Conservation (phyloP, 192 early-diverging fungal genomes). For the Coemansia reversa region DNA sequence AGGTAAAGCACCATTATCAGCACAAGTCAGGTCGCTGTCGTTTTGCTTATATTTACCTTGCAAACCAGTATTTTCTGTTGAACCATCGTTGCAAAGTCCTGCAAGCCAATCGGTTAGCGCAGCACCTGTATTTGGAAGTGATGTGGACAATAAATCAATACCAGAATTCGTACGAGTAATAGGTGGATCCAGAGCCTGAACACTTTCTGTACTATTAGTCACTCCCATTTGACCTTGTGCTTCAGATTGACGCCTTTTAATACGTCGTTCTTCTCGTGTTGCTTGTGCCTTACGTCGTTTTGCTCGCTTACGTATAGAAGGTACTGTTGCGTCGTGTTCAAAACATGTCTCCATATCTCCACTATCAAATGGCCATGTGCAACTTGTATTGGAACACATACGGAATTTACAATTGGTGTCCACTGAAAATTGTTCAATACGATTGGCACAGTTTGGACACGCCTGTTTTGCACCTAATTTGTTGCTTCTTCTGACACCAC, state of each 20-base stretch:
- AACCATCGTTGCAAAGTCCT: conserved; percentile 7
- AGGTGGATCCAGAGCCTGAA: no score
- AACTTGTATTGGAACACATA: conserved; percentile 42
- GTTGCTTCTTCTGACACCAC: conserved; percentile 3
- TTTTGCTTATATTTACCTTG: conserved; percentile 34
- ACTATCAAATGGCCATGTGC: conserved; percentile 49
- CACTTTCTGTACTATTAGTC: no score
- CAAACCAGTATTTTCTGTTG: conserved; percentile 1
- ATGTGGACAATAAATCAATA: no score
- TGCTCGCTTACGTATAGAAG: conserved; percentile 42
- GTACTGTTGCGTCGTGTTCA: conserved; percentile 37
- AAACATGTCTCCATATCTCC: conserved; percentile 29
- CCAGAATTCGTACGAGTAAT: no score
- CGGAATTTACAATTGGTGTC: conserved; percentile 50
- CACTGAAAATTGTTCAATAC: conserved; percentile 29
- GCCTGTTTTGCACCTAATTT: not conserved
- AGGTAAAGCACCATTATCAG: not conserved
- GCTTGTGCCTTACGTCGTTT: conserved; percentile 36
- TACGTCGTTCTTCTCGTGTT: conserved; percentile 22
- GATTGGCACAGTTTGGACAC: conserved; percentile 38
- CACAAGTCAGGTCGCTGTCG: conserved; percentile 5
- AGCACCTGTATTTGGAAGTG: no score
- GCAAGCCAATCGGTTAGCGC: conserved; percentile 30
- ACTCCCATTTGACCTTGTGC: not conserved
- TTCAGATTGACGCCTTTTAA: conserved; percentile 10